Percentiles rank a stretch among this genome's conserved stretches.
Conservation (phyloP, 2,329 filamentous ascomycete genomes). For the Cladosporium halotolerans region DNA sequence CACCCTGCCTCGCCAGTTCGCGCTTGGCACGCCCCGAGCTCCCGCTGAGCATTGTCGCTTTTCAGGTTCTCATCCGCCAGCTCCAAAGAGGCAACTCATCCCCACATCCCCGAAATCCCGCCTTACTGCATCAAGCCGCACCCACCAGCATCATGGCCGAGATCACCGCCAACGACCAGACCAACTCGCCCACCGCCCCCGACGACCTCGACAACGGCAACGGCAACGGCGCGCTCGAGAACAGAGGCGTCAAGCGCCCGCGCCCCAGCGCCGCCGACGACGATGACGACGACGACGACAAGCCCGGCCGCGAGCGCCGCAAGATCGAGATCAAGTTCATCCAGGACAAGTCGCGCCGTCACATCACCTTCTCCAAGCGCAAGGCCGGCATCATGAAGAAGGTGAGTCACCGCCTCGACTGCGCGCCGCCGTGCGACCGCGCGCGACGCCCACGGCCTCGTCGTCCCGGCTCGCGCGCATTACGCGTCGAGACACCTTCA, state of each 20-base stretch:
- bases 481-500: background rate
- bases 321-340: conserved; percentile 99
- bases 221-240: conserved; percentile 54
- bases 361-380: conserved; percentile 99
- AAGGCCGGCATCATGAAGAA: conserved; percentile 99
- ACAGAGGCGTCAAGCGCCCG: conserved; percentile 81
- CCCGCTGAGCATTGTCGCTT: background rate
- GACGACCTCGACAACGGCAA: conserved; percentile 64
- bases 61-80: conserved; percentile 1
- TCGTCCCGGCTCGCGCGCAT: background rate
- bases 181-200: conserved; percentile 45
- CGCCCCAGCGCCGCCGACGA: conserved; percentile 64
- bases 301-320: conserved; percentile 92
- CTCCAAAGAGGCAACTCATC: conserved; percentile 12
- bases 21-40: background rate
- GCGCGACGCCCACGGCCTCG: background rate
- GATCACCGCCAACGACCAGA: conserved; percentile 47
- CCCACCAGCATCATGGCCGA: conserved; percentile 37
- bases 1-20: too few species aligned
- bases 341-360: conserved; percentile 96
- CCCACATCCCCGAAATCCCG: conserved; percentile 11
- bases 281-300: conserved; percentile 96
- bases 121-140: conserved; percentile 5
- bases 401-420: conserved; percentile 47
- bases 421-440: conserved; percentile 9